These are phyloP conservation scores for Populus tomentosa DNA, from an alignment of 441 rosid species.

Conservation along the genomic window DNA sequence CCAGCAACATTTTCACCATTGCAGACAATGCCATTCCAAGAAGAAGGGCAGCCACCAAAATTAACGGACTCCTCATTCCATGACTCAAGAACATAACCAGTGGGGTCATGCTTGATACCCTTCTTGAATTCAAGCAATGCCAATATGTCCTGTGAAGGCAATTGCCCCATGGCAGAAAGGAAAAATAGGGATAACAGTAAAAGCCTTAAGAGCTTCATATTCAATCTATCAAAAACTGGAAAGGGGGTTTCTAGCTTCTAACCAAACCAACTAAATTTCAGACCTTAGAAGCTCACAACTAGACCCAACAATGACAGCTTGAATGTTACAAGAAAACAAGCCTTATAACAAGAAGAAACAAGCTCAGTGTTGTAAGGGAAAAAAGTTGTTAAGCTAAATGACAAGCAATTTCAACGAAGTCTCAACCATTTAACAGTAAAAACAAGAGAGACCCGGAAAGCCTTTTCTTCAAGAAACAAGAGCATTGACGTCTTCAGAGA, in stretches of 20 bases:
- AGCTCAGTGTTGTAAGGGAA: slow-evolving; percentile 6
- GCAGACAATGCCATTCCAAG: slow-evolving; percentile 96
- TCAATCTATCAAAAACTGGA: slow-evolving; percentile 15
- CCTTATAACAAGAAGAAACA: slow-evolving; percentile 15
- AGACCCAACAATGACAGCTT: slow-evolving; percentile 12
- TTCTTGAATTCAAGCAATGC: slow-evolving; percentile 94
- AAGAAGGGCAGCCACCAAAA: slow-evolving; percentile 91
- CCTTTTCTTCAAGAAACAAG: slow-evolving; percentile 14
- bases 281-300: slow-evolving; percentile 12
- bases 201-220: slow-evolving; percentile 55
- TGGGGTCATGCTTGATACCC: slow-evolving; percentile 90
- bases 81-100: slow-evolving; percentile 82
- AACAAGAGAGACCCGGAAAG: background rate
- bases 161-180: slow-evolving; percentile 70
- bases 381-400: slow-evolving; percentile 6
- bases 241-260: background rate
- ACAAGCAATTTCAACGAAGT: slow-evolving; percentile 16
- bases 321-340: slow-evolving; percentile 5
- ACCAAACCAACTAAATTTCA: slow-evolving; percentile 24
- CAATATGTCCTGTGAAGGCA: slow-evolving; percentile 94
- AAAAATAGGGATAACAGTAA: slow-evolving; percentile 41
- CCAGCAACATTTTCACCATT: slow-evolving; percentile 91
- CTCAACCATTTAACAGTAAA: slow-evolving; percentile 11
- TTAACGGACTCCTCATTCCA: slow-evolving; percentile 98
- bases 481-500: background rate